These are phyloP conservation scores for Candida yuanshanica DNA, from an alignment of 805 yeast genomes.

Conservation along the genomic window DNA sequence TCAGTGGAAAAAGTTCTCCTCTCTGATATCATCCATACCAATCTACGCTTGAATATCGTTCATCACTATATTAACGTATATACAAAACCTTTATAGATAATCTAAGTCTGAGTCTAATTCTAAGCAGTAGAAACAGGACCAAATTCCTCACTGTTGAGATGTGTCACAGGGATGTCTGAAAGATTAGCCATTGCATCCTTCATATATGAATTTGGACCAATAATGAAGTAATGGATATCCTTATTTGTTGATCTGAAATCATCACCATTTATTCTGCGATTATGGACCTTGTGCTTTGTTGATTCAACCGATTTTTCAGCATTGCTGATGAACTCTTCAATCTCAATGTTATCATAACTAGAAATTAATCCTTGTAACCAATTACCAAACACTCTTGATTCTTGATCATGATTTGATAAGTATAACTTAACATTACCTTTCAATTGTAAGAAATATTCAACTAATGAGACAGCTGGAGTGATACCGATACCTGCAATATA, in stretches of 20 bases:
- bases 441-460: constrained; percentile 27
- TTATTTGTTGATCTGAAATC: constrained; percentile 7
- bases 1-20: too few relatives aligned
- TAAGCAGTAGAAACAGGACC: constrained; percentile 11
- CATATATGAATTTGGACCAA: constrained; percentile 23
- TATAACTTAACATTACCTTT: constrained; percentile 13
- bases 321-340: too few relatives aligned
- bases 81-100: too few relatives aligned
- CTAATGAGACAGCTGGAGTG: constrained; percentile 55
- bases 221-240: constrained; percentile 13
- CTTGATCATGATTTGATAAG: constrained; percentile 10
- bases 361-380: constrained; percentile 10
- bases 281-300: constrained; percentile 3
- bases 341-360: constrained; percentile 7
- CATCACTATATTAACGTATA: too few relatives aligned
- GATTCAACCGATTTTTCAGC: constrained; percentile 2
- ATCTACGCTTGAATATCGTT: too few relatives aligned
- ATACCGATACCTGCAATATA: constrained; percentile 64
- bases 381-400: constrained; percentile 12
- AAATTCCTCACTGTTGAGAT: constrained; percentile 20
- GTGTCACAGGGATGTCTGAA: constrained; percentile 9
- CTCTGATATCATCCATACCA: too few relatives aligned
- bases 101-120: neutral
- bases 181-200: constrained; percentile 4
- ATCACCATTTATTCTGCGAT: constrained; percentile 4